A percentile compares a stretch with the other conserved stretches of the same genome.
Evolutionary conservation across 345 rosid species (phyloP).

Genomic region (Moricandia arvensis): DNA sequence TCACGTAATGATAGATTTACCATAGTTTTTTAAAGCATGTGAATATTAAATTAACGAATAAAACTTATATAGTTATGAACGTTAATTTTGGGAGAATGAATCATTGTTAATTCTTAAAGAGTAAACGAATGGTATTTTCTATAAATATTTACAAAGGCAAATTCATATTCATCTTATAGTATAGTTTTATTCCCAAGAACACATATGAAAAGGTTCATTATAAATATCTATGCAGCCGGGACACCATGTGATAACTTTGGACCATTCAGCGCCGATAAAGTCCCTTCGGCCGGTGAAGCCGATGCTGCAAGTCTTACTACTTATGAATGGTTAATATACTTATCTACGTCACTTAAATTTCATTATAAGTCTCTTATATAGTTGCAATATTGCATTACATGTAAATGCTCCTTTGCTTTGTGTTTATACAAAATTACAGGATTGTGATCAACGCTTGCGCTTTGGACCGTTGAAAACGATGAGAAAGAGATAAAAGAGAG

Average conservation of each 20-base stretch:
- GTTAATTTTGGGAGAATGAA: neutral
- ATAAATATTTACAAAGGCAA: neutral
- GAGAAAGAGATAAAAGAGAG: neutral
- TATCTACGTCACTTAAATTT: neutral
- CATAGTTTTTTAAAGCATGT: neutral
- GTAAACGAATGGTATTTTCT: neutral
- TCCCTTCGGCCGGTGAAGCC: constrained; percentile 41
- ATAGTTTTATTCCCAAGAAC: neutral
- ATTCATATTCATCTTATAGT: neutral
- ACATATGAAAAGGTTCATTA: neutral
- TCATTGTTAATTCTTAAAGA: neutral
- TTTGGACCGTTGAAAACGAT: constrained; percentile 61
- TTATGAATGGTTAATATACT: constrained; percentile 55
- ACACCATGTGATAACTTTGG: constrained; percentile 48
- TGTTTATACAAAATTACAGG: constrained; percentile 44
- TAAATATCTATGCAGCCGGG: constrained; percentile 52
- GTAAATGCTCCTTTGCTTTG: neutral
- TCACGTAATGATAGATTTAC: neutral
- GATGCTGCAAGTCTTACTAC: constrained; percentile 57
- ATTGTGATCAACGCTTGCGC: constrained; percentile 64
- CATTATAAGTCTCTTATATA: neutral
- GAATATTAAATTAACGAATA: neutral
- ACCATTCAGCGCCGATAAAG: constrained; percentile 33
- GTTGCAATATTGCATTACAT: neutral
- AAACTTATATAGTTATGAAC: neutral